phyloP scores from a whole-genome alignment of 2,329 filamentous ascomycete species.

The Dendrostoma leiphaemia region DNA sequence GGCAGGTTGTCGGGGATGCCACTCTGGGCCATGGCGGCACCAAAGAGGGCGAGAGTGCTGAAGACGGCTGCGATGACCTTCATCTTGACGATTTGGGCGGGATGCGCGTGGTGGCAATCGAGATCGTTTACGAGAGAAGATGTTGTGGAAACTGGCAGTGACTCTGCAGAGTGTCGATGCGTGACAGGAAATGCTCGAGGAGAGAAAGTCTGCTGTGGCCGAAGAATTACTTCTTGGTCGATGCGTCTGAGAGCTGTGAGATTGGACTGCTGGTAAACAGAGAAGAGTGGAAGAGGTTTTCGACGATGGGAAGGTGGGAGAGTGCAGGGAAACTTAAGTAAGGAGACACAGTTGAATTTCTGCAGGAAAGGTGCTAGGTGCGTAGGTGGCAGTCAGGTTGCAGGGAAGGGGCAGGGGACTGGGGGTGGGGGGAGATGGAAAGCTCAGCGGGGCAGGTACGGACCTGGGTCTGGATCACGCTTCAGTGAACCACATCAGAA shows the following conservation, averaged over 20 bases:
- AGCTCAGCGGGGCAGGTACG: neutral
- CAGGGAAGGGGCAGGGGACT: conserved; percentile 8
- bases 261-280: conserved; percentile 6
- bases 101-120: conserved; percentile 16
- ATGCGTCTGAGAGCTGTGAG: conserved; percentile 7
- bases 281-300: neutral
- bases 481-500: conserved; percentile 15
- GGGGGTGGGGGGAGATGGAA: neutral
- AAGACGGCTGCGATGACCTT: conserved; percentile 43
- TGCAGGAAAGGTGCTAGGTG: neutral
- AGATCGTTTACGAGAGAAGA: too few relatives aligned
- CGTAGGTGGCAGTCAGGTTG: conserved; percentile 1
- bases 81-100: conserved; percentile 40
- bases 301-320: neutral
- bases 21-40: conserved; percentile 40
- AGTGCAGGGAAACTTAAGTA: conserved; percentile 12
- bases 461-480: conserved; percentile 3
- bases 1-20: conserved; percentile 38
- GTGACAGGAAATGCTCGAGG: conserved; percentile 14
- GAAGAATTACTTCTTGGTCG: conserved; percentile 11
- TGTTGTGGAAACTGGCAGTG: conserved; percentile 8
- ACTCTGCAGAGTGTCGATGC: conserved; percentile 8
- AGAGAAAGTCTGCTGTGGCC: conserved; percentile 1
- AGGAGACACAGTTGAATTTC: conserved; percentile 2
- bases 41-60: conserved; percentile 39